Percentiles rank a stretch among this genome's conserved stretches.
Conservation (phyloP, 345 rosid genomes). For the Euphorbia peplus region DNA sequence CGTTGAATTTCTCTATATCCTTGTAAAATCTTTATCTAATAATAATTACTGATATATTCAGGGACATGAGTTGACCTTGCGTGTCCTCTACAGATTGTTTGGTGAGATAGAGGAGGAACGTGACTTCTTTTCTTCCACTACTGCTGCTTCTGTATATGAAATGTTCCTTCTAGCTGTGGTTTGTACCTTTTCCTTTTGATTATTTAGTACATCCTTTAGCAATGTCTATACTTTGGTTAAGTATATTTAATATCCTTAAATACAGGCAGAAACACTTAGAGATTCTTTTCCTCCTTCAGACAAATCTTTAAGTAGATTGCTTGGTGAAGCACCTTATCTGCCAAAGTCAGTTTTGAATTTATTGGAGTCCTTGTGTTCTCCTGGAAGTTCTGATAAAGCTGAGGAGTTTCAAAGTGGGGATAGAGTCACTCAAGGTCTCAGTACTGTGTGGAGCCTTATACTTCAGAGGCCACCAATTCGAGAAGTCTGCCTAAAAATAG, state of each 20-base stretch:
- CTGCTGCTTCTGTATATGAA: constrained; percentile 87
- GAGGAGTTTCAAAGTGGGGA: constrained; percentile 80
- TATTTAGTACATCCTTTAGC: constrained; percentile 12
- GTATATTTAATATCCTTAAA: constrained; percentile 5
- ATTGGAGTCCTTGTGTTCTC: constrained; percentile 77
- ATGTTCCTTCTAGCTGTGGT: constrained; percentile 77
- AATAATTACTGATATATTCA: constrained; percentile 48
- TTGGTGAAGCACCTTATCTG: constrained; percentile 85
- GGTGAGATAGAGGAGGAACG: constrained; percentile 96
- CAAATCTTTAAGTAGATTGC: constrained; percentile 88
- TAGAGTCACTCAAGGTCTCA: constrained; percentile 97
- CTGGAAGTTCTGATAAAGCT: constrained; percentile 51
- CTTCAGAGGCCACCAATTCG: constrained; percentile 81
- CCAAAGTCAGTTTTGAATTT: constrained; percentile 78
- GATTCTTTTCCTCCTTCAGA: constrained; percentile 98
- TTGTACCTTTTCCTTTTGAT: constrained; percentile 30
- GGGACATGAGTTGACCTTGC: constrained; percentile 98
- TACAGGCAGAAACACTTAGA: constrained; percentile 88
- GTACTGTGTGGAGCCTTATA: constrained; percentile 88
- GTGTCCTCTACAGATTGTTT: constrained; percentile 88
- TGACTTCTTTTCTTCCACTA: constrained; percentile 87
- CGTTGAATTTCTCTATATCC: constrained; percentile 3
- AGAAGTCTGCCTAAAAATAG: constrained; percentile 79
- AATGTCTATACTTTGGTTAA: neutral
- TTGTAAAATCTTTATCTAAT: constrained; percentile 27